These are phyloP conservation scores for Dictyostelium citrinum DNA, from an alignment of 78 protist species.

Conservation along the genomic window DNA sequence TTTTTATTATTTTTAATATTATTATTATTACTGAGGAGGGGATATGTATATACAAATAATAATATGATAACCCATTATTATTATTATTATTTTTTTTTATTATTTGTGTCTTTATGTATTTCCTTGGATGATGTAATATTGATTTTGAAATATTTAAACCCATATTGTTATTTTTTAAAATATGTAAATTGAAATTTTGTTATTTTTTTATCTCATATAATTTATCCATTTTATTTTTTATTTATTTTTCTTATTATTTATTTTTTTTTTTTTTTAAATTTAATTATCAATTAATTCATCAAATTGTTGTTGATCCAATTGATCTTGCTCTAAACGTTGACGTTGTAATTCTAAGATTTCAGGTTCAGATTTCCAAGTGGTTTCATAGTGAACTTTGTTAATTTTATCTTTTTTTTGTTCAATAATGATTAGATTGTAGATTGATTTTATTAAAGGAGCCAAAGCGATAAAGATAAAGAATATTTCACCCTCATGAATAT, in stretches of 20 bases:
- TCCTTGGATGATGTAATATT: background rate
- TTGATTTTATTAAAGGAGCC: constrained; percentile 12
- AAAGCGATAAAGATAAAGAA: constrained; percentile 22
- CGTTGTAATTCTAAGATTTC: background rate
- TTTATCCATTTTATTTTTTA: background rate
- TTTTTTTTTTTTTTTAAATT: background rate
- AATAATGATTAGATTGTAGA: constrained; percentile 26
- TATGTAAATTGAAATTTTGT: too few relatives aligned
- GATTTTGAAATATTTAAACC: background rate
- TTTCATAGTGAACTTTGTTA: background rate
- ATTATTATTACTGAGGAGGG: background rate
- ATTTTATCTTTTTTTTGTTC: constrained; percentile 40
- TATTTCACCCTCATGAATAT: constrained; percentile 56
- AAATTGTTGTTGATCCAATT: background rate
- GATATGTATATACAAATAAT: background rate
- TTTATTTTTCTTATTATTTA: background rate
- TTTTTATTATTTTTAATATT: too few relatives aligned
- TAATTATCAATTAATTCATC: background rate
- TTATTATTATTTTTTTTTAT: background rate
- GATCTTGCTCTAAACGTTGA: background rate
- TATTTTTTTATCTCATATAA: background rate
- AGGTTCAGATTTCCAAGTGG: constrained; percentile 5
- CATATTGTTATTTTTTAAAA: too few relatives aligned
- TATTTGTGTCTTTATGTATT: background rate
- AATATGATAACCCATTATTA: background rate